phyloP scores from a whole-genome alignment of 2,329 filamentous ascomycete species.

The Aspergillus chevalieri region DNA sequence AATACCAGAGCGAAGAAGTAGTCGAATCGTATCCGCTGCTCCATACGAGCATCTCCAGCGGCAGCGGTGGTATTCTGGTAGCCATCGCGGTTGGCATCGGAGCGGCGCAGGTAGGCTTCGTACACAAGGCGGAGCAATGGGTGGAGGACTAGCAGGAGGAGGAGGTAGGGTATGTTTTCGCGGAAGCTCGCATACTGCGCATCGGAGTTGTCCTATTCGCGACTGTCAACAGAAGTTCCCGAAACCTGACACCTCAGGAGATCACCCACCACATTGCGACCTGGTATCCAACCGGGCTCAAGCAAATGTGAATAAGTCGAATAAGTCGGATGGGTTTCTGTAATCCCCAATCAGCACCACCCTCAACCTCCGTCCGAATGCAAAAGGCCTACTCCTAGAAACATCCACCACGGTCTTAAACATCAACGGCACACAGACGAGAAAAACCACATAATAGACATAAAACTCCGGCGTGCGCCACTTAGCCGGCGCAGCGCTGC shows the following conservation, averaged over 20 bases:
- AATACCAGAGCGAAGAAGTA: constrained; percentile 74
- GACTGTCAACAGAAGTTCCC: constrained; percentile 7
- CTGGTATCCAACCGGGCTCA: constrained; percentile 81
- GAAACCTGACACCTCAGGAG: neutral
- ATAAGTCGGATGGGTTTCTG: constrained; percentile 78
- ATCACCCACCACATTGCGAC: constrained; percentile 70
- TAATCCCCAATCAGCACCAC: constrained; percentile 7
- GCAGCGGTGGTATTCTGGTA: constrained; percentile 3
- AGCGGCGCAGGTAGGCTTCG: constrained; percentile 49
- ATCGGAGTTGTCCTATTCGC: constrained; percentile 73
- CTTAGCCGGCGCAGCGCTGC: constrained; percentile 56
- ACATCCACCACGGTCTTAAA: constrained; percentile 84
- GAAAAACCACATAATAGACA: constrained; percentile 67
- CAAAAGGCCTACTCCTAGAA: constrained; percentile 60
- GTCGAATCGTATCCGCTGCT: constrained; percentile 75
- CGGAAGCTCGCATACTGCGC: constrained; percentile 81
- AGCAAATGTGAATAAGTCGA: constrained; percentile 64
- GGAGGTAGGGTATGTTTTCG: constrained; percentile 75
- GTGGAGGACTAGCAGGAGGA: constrained; percentile 67
- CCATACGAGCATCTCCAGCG: constrained; percentile 52
- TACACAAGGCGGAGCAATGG: constrained; percentile 70
- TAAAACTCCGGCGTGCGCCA: constrained; percentile 86
- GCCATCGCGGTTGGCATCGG: neutral
- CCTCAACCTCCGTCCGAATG: neutral
- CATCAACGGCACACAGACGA: constrained; percentile 70